Conservation (phyloP, 2,329 filamentous ascomycete genomes). For the Cercospora canescens region DNA sequence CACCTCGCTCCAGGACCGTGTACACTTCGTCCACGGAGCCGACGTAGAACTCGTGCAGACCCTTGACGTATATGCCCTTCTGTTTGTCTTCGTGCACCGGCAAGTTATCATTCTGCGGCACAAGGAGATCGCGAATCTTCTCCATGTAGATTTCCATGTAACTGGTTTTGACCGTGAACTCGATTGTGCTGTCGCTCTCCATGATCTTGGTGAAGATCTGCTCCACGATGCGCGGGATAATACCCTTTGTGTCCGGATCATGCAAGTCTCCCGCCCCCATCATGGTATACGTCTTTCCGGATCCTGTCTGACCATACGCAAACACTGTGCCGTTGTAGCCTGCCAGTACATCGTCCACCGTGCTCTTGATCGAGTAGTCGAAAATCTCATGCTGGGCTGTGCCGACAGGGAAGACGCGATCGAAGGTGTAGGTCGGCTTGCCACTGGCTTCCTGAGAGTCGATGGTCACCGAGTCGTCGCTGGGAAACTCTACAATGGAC, state of each 20-base stretch:
- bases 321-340: constrained; percentile 99
- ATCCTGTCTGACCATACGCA: constrained; percentile 96
- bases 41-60: constrained; percentile 90
- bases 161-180: constrained; percentile 97
- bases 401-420: constrained; percentile 94
- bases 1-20: constrained; percentile 92
- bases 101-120: constrained; percentile 91
- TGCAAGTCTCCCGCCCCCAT: constrained; percentile 88
- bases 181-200: constrained; percentile 86
- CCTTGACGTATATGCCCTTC: constrained; percentile 94
- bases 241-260: constrained; percentile 82
- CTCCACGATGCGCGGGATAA: constrained; percentile 94
- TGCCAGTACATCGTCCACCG: constrained; percentile 96
- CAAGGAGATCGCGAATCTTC: constrained; percentile 87
- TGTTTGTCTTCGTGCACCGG: constrained; percentile 98
- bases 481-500: constrained; percentile 85
- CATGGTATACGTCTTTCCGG: constrained; percentile 99
- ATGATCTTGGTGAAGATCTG: constrained; percentile 97
- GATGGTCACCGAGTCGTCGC: constrained; percentile 83
- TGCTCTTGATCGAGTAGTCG: constrained; percentile 93
- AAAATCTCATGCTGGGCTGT: constrained; percentile 92
- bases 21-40: constrained; percentile 95
- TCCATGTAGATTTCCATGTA: constrained; percentile 99
- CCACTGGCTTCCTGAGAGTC: constrained; percentile 77
- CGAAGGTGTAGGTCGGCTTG: constrained; percentile 80